Conservation (phyloP, 2,329 filamentous ascomycete species). For the Colletotrichum sp. region DNA sequence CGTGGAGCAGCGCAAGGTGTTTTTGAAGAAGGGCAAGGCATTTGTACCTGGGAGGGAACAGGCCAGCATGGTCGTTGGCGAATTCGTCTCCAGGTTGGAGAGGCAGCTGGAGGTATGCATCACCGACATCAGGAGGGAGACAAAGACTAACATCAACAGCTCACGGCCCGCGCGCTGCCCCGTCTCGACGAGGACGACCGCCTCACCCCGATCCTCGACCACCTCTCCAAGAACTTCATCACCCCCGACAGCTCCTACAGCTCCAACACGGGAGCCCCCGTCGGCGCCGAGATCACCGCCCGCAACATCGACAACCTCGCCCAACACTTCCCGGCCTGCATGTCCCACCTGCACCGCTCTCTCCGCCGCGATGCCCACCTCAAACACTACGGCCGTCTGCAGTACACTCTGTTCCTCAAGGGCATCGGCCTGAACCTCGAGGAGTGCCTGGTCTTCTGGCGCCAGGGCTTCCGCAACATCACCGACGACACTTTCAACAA, state of each 20-base stretch:
- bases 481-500: constrained; percentile 97
- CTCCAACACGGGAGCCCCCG: constrained; percentile 65
- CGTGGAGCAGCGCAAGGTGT: constrained; percentile 79
- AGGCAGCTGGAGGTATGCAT: constrained; percentile 68
- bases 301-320: constrained; percentile 80
- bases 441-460: constrained; percentile 92
- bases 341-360: constrained; percentile 87
- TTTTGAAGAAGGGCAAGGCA: constrained; percentile 81
- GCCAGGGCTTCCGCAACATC: constrained; percentile 81
- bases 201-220: constrained; percentile 68
- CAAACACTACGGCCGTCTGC: constrained; percentile 90
- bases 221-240: constrained; percentile 95
- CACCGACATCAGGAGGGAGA: not conserved
- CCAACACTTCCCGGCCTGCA: constrained; percentile 88
- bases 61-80: constrained; percentile 84
- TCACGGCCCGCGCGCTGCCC: constrained; percentile 89
- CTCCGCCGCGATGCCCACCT: constrained; percentile 88
- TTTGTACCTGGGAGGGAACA: constrained; percentile 91
- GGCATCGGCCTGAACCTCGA: constrained; percentile 92
- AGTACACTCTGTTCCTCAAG: constrained; percentile 97
- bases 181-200: constrained; percentile 96
- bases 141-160: constrained; percentile 44
- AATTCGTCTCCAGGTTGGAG: constrained; percentile 82
- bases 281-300: constrained; percentile 77
- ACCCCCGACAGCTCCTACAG: constrained; percentile 85